Conservation (phyloP, 2,329 filamentous ascomycete species). For the Fusarium napiforme region DNA sequence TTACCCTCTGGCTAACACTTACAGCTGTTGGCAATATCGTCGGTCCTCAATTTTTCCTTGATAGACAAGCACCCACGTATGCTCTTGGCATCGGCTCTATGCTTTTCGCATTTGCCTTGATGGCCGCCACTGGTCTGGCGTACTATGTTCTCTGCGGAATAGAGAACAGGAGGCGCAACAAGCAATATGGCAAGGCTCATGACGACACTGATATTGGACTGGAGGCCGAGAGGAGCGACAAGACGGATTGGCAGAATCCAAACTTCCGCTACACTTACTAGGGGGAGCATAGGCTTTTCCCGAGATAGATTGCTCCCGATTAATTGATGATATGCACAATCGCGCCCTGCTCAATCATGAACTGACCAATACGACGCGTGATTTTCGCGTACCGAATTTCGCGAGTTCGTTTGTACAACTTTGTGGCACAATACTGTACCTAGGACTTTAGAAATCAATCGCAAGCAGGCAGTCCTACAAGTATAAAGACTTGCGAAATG, state of each 20-base stretch:
- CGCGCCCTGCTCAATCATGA: accelerated
- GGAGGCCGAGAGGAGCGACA: slow-evolving; percentile 14
- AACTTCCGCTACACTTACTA: slow-evolving; percentile 34
- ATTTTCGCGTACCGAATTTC: accelerated
- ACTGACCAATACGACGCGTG: not conserved
- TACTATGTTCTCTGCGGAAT: slow-evolving; percentile 39
- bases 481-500: too few species aligned
- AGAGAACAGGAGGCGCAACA: slow-evolving; percentile 41
- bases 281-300: accelerated
- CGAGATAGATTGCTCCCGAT: accelerated
- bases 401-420: not conserved
- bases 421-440: accelerated
- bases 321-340: not conserved
- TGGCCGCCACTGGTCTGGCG: slow-evolving; percentile 30
- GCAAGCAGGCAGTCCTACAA: too few species aligned
- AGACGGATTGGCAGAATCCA: slow-evolving; percentile 33
- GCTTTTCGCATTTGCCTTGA: slow-evolving; percentile 44
- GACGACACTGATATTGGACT: slow-evolving; percentile 1
- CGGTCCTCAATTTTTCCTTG: slow-evolving; percentile 46
- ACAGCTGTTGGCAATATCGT: slow-evolving; percentile 46
- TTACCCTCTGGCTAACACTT: too few species aligned
- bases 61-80: slow-evolving; percentile 44
- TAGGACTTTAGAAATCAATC: too few species aligned
- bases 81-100: slow-evolving; percentile 44
- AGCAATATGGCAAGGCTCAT: slow-evolving; percentile 14